Percentiles rank a stretch among this genome's conserved stretches.
Conservation (phyloP, 176 grass and related monocot genomes). For the Bothriochloa decipiens region DNA sequence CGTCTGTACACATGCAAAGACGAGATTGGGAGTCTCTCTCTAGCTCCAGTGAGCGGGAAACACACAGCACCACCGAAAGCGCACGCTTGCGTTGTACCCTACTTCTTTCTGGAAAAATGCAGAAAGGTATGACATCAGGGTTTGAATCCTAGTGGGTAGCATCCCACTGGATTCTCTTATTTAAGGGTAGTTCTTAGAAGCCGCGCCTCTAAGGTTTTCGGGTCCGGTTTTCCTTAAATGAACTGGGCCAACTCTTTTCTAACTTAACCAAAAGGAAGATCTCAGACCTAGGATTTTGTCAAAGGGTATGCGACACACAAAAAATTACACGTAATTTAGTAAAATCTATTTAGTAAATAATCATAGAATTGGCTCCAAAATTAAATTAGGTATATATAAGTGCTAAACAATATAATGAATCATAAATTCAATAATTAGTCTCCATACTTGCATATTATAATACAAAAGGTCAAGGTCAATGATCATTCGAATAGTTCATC, state of each 20-base stretch:
- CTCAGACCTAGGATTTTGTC: neutral
- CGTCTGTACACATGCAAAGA: too few relatives aligned
- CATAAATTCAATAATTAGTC: neutral
- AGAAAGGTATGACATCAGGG: too few relatives aligned
- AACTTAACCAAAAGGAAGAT: neutral
- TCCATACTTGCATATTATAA: neutral
- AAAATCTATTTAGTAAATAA: neutral
- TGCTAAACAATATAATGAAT: neutral
- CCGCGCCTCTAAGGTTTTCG: neutral
- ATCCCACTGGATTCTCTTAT: too few relatives aligned
- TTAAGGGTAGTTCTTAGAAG: neutral
- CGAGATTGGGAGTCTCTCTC: too few relatives aligned
- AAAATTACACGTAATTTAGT: neutral
- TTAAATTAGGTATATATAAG: neutral
- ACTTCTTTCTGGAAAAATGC: too few relatives aligned
- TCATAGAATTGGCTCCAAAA: neutral
- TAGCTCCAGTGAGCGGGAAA: too few relatives aligned
- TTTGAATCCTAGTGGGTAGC: too few relatives aligned
- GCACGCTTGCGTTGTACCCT: too few relatives aligned
- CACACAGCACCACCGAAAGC: too few relatives aligned
- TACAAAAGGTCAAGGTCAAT: neutral
- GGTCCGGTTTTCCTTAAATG: neutral
- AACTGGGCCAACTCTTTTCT: neutral
- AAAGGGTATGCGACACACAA: neutral
- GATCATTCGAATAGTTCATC: too few relatives aligned